A percentile compares a stretch with the other conserved stretches of the same genome.
These are phyloP conservation scores for Talaromyces sp. DNA, from an alignment of 2,329 filamentous ascomycete genomes.

Conservation along the genomic window DNA sequence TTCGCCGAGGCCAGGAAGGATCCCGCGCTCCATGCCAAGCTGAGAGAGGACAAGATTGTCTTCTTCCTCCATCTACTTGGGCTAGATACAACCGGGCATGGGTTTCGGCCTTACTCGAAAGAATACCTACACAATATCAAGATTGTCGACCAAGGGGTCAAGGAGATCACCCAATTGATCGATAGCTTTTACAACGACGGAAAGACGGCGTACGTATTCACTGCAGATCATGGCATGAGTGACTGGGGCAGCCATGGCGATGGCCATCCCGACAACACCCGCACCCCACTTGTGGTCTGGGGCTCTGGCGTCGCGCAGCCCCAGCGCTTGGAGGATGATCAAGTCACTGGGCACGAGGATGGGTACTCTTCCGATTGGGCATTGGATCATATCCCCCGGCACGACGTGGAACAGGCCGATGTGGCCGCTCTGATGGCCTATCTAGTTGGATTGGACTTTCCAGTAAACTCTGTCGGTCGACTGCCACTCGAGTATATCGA, in stretches of 20 bases:
- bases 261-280: conserved; percentile 93
- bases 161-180: conserved; percentile 75
- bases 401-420: conserved; percentile 92
- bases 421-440: conserved; percentile 95
- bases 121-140: conserved; percentile 95
- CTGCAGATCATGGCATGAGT: conserved; percentile 97
- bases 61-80: conserved; percentile 95
- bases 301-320: conserved; percentile 84
- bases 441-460: conserved; percentile 79
- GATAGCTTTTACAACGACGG: conserved; percentile 79
- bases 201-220: conserved; percentile 93
- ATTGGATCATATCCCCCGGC: conserved; percentile 71
- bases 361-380: conserved; percentile 84
- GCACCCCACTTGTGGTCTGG: conserved; percentile 90
- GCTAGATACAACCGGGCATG: conserved; percentile 84
- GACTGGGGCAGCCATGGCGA: conserved; percentile 99
- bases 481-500: conserved; percentile 79
- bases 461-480: conserved; percentile 93
- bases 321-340: conserved; percentile 47
- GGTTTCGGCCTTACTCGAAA: conserved; percentile 82
- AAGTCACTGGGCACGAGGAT: conserved; percentile 80
- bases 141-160: conserved; percentile 83
- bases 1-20: conserved; percentile 79
- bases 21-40: conserved; percentile 63
- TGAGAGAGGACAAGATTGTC: conserved; percentile 80